Evolutionary conservation across 805 yeast genomes (phyloP).

Genomic region (Peterozyma xylosa): DNA sequence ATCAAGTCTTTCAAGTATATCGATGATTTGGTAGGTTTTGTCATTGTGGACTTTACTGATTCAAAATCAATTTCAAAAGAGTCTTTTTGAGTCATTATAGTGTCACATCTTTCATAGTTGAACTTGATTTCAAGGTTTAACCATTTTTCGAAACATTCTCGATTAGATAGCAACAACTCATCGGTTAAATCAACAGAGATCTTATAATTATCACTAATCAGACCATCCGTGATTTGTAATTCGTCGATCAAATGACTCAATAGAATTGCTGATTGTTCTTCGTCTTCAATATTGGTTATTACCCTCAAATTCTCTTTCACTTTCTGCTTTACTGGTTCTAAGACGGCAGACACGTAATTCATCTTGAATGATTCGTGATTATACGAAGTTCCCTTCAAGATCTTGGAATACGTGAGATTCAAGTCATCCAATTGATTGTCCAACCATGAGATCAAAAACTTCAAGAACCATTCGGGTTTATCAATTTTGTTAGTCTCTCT

Average conservation of each 20-base stretch:
- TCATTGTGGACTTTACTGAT: slow-evolving; percentile 28
- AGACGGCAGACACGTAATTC: slow-evolving; percentile 37
- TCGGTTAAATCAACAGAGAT: slow-evolving; percentile 19
- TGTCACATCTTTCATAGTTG: slow-evolving; percentile 44
- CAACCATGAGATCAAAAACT: slow-evolving; percentile 37
- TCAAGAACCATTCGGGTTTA: slow-evolving; percentile 67
- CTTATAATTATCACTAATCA: slow-evolving; percentile 34
- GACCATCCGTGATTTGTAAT: slow-evolving; percentile 48
- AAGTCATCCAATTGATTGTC: slow-evolving; percentile 19
- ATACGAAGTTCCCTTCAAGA: slow-evolving; percentile 16
- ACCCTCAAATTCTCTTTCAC: slow-evolving; percentile 21
- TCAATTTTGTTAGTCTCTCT: slow-evolving; percentile 56
- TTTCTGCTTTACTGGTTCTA: slow-evolving; percentile 39
- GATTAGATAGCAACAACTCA: slow-evolving; percentile 19
- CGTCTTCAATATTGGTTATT: slow-evolving; percentile 19
- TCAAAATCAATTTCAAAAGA: slow-evolving; percentile 59
- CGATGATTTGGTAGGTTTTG: slow-evolving; percentile 61
- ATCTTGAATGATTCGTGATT: slow-evolving; percentile 15
- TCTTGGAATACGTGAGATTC: slow-evolving; percentile 20
- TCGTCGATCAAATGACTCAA: slow-evolving; percentile 55
- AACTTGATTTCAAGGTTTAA: slow-evolving; percentile 42
- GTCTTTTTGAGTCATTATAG: slow-evolving; percentile 36
- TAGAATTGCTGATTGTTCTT: slow-evolving; percentile 23
- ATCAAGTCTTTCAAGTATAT: slow-evolving; percentile 47
- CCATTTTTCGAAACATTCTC: slow-evolving; percentile 36